phyloP scores from a whole-genome alignment of 2,329 filamentous ascomycete genomes.

The Microthyrium microscopicum region DNA sequence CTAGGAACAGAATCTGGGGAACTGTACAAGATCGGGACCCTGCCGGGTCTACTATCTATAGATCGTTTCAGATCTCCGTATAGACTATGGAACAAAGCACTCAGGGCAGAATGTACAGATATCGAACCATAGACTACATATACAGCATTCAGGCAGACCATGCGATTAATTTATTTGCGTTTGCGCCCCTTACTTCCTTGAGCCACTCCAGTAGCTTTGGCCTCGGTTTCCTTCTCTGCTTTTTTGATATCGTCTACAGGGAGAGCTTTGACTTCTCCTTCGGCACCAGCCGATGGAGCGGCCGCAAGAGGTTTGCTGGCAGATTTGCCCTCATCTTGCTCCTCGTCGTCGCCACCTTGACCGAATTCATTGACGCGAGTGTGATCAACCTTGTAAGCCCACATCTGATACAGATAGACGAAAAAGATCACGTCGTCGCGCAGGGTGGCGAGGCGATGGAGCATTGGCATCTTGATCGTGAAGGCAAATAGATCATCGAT shows the following conservation, averaged over 20 bases:
- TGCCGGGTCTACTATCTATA: too few relatives aligned
- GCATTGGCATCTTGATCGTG: constrained; percentile 95
- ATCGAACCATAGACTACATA: too few relatives aligned
- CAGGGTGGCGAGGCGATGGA: constrained; percentile 82
- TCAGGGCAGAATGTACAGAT: too few relatives aligned
- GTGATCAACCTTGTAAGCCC: constrained; percentile 83
- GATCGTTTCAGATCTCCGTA: too few relatives aligned
- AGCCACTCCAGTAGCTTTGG: constrained; percentile 8
- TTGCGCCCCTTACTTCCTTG: not conserved
- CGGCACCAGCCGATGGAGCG: not conserved
- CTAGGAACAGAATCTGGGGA: too few relatives aligned
- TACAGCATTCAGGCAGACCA: too few relatives aligned
- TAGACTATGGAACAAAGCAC: too few relatives aligned
- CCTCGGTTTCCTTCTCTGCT: constrained; percentile 9
- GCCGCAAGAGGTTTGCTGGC: not conserved
- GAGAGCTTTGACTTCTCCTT: constrained; percentile 7
- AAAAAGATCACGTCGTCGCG: constrained; percentile 98
- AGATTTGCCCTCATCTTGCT: constrained; percentile 34
- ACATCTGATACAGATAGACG: constrained; percentile 88
- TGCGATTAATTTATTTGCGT: not conserved
- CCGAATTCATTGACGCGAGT: constrained; percentile 93
- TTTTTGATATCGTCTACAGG: too few relatives aligned
- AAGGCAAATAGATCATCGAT: constrained; percentile 98
- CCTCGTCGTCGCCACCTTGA: constrained; percentile 87
- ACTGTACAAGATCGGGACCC: too few relatives aligned